Percentiles rank a stretch among this genome's conserved stretches.
Conservation (phyloP, 371 early-diverging fungal species). For the Nematocida parisii region DNA sequence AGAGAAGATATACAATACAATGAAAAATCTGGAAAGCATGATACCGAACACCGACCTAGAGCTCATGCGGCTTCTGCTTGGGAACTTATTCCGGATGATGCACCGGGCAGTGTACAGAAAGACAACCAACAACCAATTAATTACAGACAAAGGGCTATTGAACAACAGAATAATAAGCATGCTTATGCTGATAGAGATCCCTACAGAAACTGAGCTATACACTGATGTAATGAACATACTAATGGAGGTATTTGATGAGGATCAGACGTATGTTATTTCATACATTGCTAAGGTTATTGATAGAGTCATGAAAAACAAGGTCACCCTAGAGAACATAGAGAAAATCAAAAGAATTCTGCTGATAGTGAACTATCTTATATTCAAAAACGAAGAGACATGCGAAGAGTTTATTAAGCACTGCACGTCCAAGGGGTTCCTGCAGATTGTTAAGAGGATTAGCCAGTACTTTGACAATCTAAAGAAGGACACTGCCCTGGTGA, state of each 20-base stretch:
- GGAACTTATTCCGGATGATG: slow-evolving; percentile 25
- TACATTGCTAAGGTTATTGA: slow-evolving; percentile 22
- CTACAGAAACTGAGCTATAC: slow-evolving; percentile 14
- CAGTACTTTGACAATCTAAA: not conserved
- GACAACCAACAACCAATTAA: slow-evolving; percentile 1
- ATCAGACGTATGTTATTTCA: slow-evolving; percentile 17
- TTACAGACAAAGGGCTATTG: slow-evolving; percentile 21
- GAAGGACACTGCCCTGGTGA: not conserved
- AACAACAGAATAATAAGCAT: slow-evolving; percentile 10
- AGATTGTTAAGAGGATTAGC: slow-evolving; percentile 4
- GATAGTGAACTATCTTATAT: slow-evolving; percentile 11
- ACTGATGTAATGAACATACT: slow-evolving; percentile 27
- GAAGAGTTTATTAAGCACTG: slow-evolving; percentile 21
- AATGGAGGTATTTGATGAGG: slow-evolving; percentile 16
- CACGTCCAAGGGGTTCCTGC: slow-evolving; percentile 6
- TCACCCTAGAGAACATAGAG: slow-evolving; percentile 6
- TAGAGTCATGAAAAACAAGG: slow-evolving; percentile 2
- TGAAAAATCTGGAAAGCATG: slow-evolving; percentile 5
- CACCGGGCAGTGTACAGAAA: slow-evolving; percentile 24
- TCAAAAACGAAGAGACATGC: not conserved
- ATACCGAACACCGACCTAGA: not conserved
- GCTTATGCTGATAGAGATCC: slow-evolving; percentile 21
- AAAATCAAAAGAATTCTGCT: slow-evolving; percentile 26
- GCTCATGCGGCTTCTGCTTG: slow-evolving; percentile 14
- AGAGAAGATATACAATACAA: slow-evolving; percentile 27